These are phyloP conservation scores for Podospora sp. DNA, from an alignment of 495 filamentous ascomycete species.

Conservation along the genomic window DNA sequence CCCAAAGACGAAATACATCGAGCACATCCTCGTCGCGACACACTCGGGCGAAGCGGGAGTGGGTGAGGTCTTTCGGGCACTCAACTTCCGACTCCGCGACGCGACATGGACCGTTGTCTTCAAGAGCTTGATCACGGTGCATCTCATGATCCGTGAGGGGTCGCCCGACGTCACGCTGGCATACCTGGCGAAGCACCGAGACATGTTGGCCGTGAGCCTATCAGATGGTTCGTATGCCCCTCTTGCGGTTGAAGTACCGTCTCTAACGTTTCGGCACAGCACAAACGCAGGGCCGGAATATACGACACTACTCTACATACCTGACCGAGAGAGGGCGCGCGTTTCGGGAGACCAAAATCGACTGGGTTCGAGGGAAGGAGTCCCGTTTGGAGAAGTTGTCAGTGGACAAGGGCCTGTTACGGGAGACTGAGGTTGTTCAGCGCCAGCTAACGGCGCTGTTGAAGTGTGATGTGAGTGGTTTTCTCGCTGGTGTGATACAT, in stretches of 20 bases:
- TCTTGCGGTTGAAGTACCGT: background rate
- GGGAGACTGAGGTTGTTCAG: conserved; percentile 92
- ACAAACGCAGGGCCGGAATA: conserved; percentile 95
- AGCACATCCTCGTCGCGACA: conserved; percentile 94
- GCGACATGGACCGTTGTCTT: conserved; percentile 97
- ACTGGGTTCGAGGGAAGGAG: conserved; percentile 86
- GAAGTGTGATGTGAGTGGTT: conserved; percentile 74
- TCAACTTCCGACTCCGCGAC: conserved; percentile 86
- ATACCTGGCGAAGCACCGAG: conserved; percentile 81
- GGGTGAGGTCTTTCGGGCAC: conserved; percentile 89
- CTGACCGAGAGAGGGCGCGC: conserved; percentile 79
- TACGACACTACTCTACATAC: conserved; percentile 88
- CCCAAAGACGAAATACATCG: conserved; percentile 99
- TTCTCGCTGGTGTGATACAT: conserved; percentile 26
- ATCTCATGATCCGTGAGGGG: conserved; percentile 96
- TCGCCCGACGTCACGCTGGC: conserved; percentile 84
- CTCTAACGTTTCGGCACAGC: conserved; percentile 50
- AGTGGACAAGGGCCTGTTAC: conserved; percentile 88
- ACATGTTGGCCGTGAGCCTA: conserved; percentile 83
- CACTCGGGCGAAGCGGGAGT: conserved; percentile 94
- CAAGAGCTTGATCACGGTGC: conserved; percentile 92
- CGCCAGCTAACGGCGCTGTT: conserved; percentile 82
- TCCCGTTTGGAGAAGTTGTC: conserved; percentile 80
- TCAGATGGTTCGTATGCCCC: conserved; percentile 75
- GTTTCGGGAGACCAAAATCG: conserved; percentile 79